Conservation (phyloP, 2,329 filamentous ascomycete species). For the Aaosphaeria arxii region DNA sequence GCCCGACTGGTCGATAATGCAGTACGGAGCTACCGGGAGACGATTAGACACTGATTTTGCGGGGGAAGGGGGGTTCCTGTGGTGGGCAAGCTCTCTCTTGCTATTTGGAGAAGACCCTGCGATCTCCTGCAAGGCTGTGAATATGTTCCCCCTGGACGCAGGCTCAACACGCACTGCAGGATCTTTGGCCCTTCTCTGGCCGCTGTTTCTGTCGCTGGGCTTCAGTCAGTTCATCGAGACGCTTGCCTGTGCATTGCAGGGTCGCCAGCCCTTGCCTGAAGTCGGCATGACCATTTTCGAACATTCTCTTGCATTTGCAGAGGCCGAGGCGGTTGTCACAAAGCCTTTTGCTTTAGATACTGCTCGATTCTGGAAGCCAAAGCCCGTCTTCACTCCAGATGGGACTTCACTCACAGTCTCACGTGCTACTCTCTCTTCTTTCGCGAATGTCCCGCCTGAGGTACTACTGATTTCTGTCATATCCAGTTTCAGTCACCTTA, state of each 20-base stretch:
- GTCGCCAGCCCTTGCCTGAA: constrained; percentile 74
- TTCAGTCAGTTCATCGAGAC: constrained; percentile 87
- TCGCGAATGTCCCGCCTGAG: constrained; percentile 86
- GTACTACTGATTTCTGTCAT: constrained; percentile 82
- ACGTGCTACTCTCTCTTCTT: constrained; percentile 65
- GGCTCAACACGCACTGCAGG: constrained; percentile 60
- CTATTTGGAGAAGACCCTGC: constrained; percentile 72
- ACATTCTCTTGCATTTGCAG: constrained; percentile 91
- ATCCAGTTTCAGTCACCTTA: constrained; percentile 85
- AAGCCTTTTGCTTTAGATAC: constrained; percentile 75
- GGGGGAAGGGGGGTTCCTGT: constrained; percentile 65
- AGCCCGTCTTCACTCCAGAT: constrained; percentile 40
- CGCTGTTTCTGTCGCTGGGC: constrained; percentile 66
- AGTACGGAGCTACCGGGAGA: constrained; percentile 45
- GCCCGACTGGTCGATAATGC: constrained; percentile 43
- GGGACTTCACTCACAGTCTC: constrained; percentile 40
- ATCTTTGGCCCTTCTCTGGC: constrained; percentile 75
- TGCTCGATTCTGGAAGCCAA: constrained; percentile 43
- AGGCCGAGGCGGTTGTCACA: constrained; percentile 84
- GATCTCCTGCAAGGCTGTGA: constrained; percentile 69
- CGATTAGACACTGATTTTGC: constrained; percentile 46
- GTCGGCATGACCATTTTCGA: constrained; percentile 97
- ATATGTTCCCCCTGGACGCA: constrained; percentile 62
- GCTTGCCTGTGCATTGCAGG: constrained; percentile 82
- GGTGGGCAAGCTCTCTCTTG: constrained; percentile 68